phyloP scores from a whole-genome alignment of 1,139 yeast genomes.

The Hyphopichia khmerensis region DNA sequence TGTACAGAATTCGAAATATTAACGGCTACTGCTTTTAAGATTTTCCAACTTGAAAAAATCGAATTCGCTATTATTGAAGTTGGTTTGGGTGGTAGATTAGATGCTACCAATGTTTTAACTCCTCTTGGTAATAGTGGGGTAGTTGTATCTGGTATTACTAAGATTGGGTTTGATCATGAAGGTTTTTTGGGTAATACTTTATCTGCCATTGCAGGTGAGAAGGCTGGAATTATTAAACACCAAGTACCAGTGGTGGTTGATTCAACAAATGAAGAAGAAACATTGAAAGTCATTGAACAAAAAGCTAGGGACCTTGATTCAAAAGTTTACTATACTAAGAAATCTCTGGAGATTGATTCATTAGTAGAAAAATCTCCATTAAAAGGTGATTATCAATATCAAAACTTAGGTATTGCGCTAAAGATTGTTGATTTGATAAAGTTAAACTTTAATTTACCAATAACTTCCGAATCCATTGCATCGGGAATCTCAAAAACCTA shows the following conservation, averaged over 20 bases:
- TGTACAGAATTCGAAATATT: slow-evolving; percentile 87
- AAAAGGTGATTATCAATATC: slow-evolving; percentile 68
- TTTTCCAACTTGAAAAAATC: slow-evolving; percentile 59
- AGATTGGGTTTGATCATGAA: slow-evolving; percentile 85
- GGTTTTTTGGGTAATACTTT: slow-evolving; percentile 66
- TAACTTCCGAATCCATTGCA: slow-evolving; percentile 33
- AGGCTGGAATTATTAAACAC: slow-evolving; percentile 78
- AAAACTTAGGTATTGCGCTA: slow-evolving; percentile 71
- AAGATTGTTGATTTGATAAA: slow-evolving; percentile 45
- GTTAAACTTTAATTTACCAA: slow-evolving; percentile 6
- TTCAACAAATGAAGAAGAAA: slow-evolving; percentile 57
- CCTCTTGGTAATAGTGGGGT: slow-evolving; percentile 43
- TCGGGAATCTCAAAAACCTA: slow-evolving; percentile 51
- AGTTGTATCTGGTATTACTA: slow-evolving; percentile 72
- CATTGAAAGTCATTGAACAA: slow-evolving; percentile 40
- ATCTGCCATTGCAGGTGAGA: slow-evolving; percentile 64
- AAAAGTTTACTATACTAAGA: slow-evolving; percentile 17
- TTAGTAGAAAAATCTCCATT: slow-evolving; percentile 47
- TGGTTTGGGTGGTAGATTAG: slow-evolving; percentile 85
- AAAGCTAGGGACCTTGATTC: slow-evolving; percentile 18
- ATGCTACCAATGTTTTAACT: slow-evolving; percentile 72
- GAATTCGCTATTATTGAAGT: slow-evolving; percentile 82
- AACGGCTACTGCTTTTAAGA: slow-evolving; percentile 79
- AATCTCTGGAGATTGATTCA: background rate
- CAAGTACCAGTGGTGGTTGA: slow-evolving; percentile 70